phyloP scores from a whole-genome alignment of 106 monocot species.

The Phalaenopsis equestris region DNA sequence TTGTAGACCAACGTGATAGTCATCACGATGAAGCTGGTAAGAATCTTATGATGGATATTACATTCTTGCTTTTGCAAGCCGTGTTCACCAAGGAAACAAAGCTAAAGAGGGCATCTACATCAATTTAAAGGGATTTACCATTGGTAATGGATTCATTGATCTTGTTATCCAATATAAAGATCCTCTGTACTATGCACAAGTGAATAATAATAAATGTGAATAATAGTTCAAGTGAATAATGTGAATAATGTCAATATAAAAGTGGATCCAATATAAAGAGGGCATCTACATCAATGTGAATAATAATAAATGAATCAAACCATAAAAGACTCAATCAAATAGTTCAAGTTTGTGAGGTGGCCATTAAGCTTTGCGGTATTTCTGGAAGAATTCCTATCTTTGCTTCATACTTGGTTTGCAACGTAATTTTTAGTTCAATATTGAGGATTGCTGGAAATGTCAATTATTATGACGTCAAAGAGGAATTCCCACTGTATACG shows the following conservation, averaged over 20 bases:
- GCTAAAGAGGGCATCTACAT: conserved; percentile 75
- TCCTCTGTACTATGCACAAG: conserved; percentile 80
- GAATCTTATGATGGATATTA: conserved; percentile 93
- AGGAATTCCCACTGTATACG: conserved; percentile 19
- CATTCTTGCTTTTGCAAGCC: conserved; percentile 79
- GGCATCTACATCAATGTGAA: too few species aligned
- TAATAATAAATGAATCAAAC: conserved; percentile 46
- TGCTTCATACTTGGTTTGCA: conserved; percentile 44
- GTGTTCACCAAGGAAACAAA: conserved; percentile 77
- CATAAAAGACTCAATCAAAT: conserved; percentile 59
- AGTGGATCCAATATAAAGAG: too few species aligned
- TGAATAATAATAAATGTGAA: too few species aligned
- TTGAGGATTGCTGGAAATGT: conserved; percentile 30
- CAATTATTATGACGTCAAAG: conserved; percentile 75
- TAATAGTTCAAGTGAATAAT: too few species aligned
- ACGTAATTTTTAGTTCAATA: conserved; percentile 42
- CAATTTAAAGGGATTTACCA: conserved; percentile 88
- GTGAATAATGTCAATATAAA: too few species aligned
- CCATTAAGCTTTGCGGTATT: conserved; percentile 56
- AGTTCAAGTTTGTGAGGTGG: conserved; percentile 52
- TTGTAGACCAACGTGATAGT: conserved; percentile 40
- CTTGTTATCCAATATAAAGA: conserved; percentile 91
- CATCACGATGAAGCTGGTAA: conserved; percentile 63
- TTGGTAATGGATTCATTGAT: conserved; percentile 84
- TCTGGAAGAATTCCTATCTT: conserved; percentile 23